Conservation (phyloP, 371 early-diverging fungal genomes). For the Syncephalastrum sp. region DNA sequence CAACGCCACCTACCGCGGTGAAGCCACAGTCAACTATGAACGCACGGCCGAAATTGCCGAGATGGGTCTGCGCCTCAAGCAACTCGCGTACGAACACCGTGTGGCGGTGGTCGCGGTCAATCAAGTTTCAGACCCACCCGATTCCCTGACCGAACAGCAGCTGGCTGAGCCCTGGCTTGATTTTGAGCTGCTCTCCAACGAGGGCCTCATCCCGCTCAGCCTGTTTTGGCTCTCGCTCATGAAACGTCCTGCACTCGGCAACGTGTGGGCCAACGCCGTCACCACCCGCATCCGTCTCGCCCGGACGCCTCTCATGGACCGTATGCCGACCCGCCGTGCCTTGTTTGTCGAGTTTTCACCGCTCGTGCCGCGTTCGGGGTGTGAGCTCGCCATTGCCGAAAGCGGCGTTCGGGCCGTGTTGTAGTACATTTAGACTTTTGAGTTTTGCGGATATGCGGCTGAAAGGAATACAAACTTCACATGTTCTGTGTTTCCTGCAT, state of each 20-base stretch:
- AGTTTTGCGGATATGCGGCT: no score
- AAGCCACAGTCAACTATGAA: conserved; percentile 26
- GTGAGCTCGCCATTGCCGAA: conserved; percentile 31
- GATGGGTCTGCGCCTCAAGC: conserved; percentile 61
- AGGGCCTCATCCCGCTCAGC: conserved; percentile 26
- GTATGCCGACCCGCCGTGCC: conserved; percentile 25
- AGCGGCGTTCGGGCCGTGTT: conserved; percentile 18
- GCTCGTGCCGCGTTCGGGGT: conserved; percentile 25
- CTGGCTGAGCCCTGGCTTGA: conserved; percentile 34
- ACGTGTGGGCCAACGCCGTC: conserved; percentile 77
- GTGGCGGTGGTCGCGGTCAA: conserved; percentile 62
- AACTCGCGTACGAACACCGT: conserved; percentile 54
- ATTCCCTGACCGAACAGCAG: neutral
- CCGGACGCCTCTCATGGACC: conserved; percentile 35
- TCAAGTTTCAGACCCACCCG: conserved; percentile 38
- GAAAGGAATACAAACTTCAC: no score
- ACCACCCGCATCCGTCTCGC: conserved; percentile 68
- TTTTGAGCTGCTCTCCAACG: conserved; percentile 14
- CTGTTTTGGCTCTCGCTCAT: conserved; percentile 46
- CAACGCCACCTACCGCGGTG: conserved; percentile 73
- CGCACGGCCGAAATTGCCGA: conserved; percentile 57
- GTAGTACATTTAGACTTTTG: neutral
- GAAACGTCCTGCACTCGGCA: conserved; percentile 68
- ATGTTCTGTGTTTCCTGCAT: no score
- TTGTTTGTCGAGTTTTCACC: conserved; percentile 48